Percentiles rank a stretch among this genome's conserved stretches.
These are phyloP conservation scores for Aspergillus niger DNA, from an alignment of 2,329 filamentous ascomycete species.

Conservation along the genomic window DNA sequence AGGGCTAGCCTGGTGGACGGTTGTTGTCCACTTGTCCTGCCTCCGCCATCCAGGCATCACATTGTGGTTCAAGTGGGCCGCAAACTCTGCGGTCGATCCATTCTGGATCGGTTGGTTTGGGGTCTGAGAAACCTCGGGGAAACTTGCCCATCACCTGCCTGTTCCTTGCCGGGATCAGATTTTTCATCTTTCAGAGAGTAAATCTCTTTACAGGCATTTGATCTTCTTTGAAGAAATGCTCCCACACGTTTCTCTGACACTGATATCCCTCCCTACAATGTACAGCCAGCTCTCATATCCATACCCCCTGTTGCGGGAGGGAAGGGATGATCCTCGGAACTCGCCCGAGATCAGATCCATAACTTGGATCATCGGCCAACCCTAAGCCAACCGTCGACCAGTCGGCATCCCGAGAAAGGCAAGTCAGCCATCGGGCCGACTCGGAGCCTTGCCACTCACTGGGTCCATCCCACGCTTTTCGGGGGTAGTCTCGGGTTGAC, in stretches of 20 bases:
- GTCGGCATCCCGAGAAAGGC: slow-evolving; percentile 10
- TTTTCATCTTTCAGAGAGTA: not conserved
- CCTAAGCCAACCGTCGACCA: not conserved
- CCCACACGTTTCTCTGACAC: not conserved
- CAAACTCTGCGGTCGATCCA: slow-evolving; percentile 8
- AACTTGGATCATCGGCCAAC: not conserved
- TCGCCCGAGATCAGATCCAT: not conserved
- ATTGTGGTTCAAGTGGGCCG: not conserved
- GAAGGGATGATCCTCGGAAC: not conserved
- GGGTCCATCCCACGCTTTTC: slow-evolving; percentile 1
- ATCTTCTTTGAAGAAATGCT: not conserved
- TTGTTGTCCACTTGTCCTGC: not conserved
- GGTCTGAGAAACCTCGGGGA: slow-evolving; percentile 8
- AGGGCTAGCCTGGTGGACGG: slow-evolving; percentile 2
- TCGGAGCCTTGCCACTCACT: slow-evolving; percentile 1
- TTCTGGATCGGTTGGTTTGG: not conserved
- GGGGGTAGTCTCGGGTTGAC: slow-evolving; percentile 2
- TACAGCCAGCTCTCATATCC: not conserved
- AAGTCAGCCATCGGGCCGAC: slow-evolving; percentile 3
- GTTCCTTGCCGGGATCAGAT: not conserved
- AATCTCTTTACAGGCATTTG: not conserved
- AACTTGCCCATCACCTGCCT: not conserved
- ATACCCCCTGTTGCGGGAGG: not conserved
- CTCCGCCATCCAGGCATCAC: not conserved
- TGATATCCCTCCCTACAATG: not conserved